Base-by-base conservation (phyloP, 441 rosid genomes). In the California macrophylla region DNA sequence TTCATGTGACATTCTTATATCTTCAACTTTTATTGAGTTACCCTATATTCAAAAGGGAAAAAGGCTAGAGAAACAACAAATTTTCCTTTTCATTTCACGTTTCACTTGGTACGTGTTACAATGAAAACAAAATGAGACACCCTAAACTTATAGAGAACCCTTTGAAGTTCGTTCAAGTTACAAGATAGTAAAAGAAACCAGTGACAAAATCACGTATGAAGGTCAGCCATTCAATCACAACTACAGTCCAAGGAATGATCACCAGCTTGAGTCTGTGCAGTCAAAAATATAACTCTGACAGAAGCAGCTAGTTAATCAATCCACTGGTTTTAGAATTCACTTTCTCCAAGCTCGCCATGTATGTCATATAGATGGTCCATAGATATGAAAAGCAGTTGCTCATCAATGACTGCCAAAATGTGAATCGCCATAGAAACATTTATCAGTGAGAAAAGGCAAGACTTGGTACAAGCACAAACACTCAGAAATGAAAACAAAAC, bases 371-470 rank as follows among this genome's bases (percentile, higher is more conserved):
- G 56, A 93, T 68, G 13, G 92, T 90, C 98, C 96, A 91, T 47
- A 89, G 40, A 72, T 88, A 94, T 0, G 97, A 83, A 82, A 94
- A 94, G 1, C 87, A 87, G 79, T 92, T 94, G 92, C 96, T 86
- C 76, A 91, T 89, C 74, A 93, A 74, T 25, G 96, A 92, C 97
- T 93, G 90, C 68, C 78, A 40, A 71, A 72, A 68, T 4, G 15
- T 63, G 71, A 66, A 66, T 28, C 23, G 26, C 23, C 62, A 30
- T 29, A 18, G 68, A 68, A 68, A 21, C 36, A 20, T 64, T 68
- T n/a, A 61, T 1, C 6, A 72, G 47, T 32, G 36, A 32, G 16
- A 61, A 32, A 30, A 45, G 16, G 47, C n/a, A 10, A 40, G 47
- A 40, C 12, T 40, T 40, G 3, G n/a, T n/a, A n/a, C n/a, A n/a